Evolutionary conservation across 1,284 basidiomycete genomes (phyloP), one percentile per base, ranked within the genome.

Genomic region (Ganoderma sp.): DNA sequence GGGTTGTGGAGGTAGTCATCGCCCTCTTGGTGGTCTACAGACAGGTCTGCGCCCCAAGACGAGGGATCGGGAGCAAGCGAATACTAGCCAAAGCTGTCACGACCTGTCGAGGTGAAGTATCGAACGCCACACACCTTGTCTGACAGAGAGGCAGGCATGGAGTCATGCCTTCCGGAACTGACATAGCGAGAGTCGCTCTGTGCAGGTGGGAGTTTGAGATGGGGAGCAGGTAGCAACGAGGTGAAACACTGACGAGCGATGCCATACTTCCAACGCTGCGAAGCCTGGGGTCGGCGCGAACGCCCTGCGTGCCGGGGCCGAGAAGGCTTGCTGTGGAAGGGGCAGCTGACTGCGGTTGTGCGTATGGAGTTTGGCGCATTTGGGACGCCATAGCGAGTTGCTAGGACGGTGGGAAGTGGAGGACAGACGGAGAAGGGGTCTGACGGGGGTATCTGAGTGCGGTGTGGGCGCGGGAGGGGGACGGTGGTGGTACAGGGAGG

Each of bases 1-100:
- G 91, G 90, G 74, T 91, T 92, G 79, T 94, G 92, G 50, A 93
- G 85, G 69, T 84, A 84, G 77, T 93, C 91, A 69, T 93, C 91
- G 4, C 85, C 80, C 75, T 93, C 91, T 0, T 78, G 78, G 62
- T 85, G 79, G 68, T 84, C 84, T 28, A 84, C 84, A 5, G 87
- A 89, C 63, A 92, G 79, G 72, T 90, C 84, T 34, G 89, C 84
- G 5, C 90, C 90, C 92, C 92, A 93, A 1, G 84, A 84, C 12
- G 84, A 79, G 14, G 91, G 91, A 77, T 93, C 91, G 1, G 91
- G 86, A 1, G 91, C 88, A 14, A 93, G 84, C 10, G 91, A 91
- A 75, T 88, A 93, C 91, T 93, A 56, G 10, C 15, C 25, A 12
- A n/a, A 60, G 22, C 22, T 8, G 25, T 60, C n/a, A 60, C 39